phyloP scores from a whole-genome alignment of 257 asterid species.

The Anisodus acutangulus region DNA sequence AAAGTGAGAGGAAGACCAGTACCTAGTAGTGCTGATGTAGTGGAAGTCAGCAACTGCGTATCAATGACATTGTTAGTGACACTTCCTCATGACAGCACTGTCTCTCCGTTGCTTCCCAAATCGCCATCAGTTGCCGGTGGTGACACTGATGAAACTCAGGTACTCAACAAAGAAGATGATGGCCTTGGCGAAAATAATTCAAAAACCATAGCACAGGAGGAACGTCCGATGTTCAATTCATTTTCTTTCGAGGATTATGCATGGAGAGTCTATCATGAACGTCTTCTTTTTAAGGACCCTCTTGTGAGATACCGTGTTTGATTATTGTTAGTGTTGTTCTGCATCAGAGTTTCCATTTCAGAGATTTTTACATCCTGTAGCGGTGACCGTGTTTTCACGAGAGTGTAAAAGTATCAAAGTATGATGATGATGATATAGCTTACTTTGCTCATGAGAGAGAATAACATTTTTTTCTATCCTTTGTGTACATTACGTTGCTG shows the following conservation, averaged over 20 bases:
- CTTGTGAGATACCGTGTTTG: constrained; percentile 53
- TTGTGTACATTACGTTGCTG: neutral
- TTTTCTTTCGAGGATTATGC: constrained; percentile 75
- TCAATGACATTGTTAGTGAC: constrained; percentile 63
- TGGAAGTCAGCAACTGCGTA: constrained; percentile 26
- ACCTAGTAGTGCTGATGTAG: constrained; percentile 5
- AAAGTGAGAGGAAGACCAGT: constrained; percentile 68
- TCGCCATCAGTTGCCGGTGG: neutral
- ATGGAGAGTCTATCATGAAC: constrained; percentile 72
- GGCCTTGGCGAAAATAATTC: neutral
- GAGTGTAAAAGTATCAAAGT: neutral
- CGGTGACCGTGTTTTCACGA: neutral
- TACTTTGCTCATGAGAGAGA: neutral
- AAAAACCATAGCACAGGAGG: neutral
- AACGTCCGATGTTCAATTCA: constrained; percentile 45
- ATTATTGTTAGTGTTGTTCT: neutral
- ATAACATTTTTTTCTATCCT: neutral
- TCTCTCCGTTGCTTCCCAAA: constrained; percentile 48
- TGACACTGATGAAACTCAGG: neutral
- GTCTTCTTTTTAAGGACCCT: constrained; percentile 58
- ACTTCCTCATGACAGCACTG: constrained; percentile 55
- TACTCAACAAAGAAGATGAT: constrained; percentile 25
- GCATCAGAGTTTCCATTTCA: neutral
- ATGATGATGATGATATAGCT: neutral
- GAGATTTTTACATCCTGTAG: too few relatives aligned